Base-by-base conservation (phyloP, 2,329 filamentous ascomycete genomes). In the Coniella lustricola region DNA sequence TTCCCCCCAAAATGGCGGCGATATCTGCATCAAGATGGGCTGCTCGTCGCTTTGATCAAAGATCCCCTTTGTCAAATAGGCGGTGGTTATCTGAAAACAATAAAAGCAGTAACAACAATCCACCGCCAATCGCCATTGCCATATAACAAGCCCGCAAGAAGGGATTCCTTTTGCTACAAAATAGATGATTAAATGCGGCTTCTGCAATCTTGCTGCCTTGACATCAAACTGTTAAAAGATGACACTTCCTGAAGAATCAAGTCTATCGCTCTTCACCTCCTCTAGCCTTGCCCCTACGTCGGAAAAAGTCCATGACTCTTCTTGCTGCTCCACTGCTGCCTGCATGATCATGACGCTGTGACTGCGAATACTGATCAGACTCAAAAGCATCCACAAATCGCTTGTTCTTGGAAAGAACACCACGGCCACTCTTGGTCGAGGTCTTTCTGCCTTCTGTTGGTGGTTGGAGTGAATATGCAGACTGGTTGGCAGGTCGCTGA, bases 291-390 rank as follows among this genome's bases (percentile, higher is more conserved):
- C 87, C 88, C 63, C 90, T 80, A 64, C 90, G 79, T 59, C 93
- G 79, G 74, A 98, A 98, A 67, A 97, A 95, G 69, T 98, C 91
- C 90, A 98, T 97, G 34, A 98, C 93, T 62, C 89, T 83, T 64
- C 90, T 85, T 13, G 90, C 90, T 3, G 90, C 87, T 49, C 88
- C 88, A 55, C 84, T 91, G 65, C 87, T 94, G 38, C 91, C 91
- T 29, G 83, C 83, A 60, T 90, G 83, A 45, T 83, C 79, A 46
- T 75, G 74, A 4, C 51, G 39, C 13, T 47, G 45, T 21, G 46
- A 42, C 55, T 71, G 75, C 39, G 70, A 73, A 53, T 76, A 77
- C 43, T 80, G 77, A 56, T 88, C 85, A 54, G 82, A 79, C 52
- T 95, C 89, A 63, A 95, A 96, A 2, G 87, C 89, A 59, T 96